Base-by-base conservation (phyloP, 2,329 filamentous ascomycete genomes). In the Whalleya microplaca region DNA sequence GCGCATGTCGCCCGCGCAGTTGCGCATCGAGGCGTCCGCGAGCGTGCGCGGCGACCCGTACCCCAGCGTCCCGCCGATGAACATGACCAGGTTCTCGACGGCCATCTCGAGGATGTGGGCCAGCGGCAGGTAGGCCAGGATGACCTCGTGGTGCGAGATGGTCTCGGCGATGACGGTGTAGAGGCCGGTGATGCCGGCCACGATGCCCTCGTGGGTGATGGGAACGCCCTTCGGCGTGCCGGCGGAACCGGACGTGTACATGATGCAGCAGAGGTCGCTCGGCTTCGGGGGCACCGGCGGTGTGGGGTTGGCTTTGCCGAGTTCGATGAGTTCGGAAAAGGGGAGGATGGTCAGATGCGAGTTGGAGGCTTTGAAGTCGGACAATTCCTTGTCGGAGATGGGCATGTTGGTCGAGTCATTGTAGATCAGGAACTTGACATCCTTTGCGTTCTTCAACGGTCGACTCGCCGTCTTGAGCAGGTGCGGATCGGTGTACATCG, bases 101-200 rank as follows among this genome's bases (percentile, higher is more conserved):
- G 94, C 90, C 75, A 96, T 95, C 75, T 99, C 95, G 68, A 99
- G 87, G 68, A 98, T 98, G 72, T 99, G 95, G 2, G 95, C 93
- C 51, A 96, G 87, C 1, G 95, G 95, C 14, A 99, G 85, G 74
- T 98, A 99, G 20, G 93, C 92, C 45, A 99, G 83, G 43, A 98
- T 81, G 45, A 84, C 84, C 66, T 99, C 95, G 45, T 83, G 85
- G 55, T 89, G 86, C 58, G 87, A 88, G 48, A 98, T 84, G 68
- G 89, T 89, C 56, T 88, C 86, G 20, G 90, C 90, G 46, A 98
- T 87, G 59, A 91, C 87, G 42, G 84, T 83, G 69, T 88, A 85
- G 45, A 96, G 85, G 72, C 95, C 95, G 45, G 94, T 89, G 63
- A 96, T 84, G 53, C 90, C 90, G 62, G 92, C 91, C 54, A 95